Conservation (phyloP, 2,329 filamentous ascomycete genomes). For the Colletotrichum incanum region DNA sequence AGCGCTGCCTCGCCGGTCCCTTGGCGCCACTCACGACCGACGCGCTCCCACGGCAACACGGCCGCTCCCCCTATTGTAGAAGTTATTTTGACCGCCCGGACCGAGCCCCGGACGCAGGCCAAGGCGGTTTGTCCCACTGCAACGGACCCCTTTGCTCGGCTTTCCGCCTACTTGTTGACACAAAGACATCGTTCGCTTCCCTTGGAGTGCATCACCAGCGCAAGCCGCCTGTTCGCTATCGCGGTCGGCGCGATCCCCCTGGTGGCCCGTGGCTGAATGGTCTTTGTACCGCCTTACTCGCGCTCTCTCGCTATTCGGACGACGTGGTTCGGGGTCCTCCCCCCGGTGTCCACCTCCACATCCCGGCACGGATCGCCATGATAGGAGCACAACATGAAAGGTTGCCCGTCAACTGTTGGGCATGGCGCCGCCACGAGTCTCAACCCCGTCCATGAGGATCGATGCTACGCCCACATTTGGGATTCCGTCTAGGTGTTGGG, state of each 20-base stretch:
- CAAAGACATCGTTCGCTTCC: constrained; percentile 20
- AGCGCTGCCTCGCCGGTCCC: constrained; percentile 6
- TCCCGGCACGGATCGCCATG: constrained; percentile 30
- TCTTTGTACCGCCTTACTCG: constrained; percentile 4
- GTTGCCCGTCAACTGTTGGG: constrained; percentile 25
- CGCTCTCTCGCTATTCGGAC: constrained; percentile 35
- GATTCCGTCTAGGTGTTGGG: constrained; percentile 9
- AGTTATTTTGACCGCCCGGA: constrained; percentile 28
- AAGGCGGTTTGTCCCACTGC: constrained; percentile 38
- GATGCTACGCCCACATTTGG: constrained; percentile 23
- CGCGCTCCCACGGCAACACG: constrained; percentile 1
- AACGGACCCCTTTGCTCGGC: constrained; percentile 32
- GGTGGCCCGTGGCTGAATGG: constrained; percentile 11
- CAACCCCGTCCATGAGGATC: constrained; percentile 23
- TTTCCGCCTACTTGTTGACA: not conserved
- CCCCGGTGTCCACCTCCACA: constrained; percentile 6
- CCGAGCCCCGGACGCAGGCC: constrained; percentile 35
- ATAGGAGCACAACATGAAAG: constrained; percentile 2
- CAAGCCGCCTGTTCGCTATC: constrained; percentile 24
- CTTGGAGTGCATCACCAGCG: not conserved
- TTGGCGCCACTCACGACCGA: constrained; percentile 27
- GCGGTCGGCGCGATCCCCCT: constrained; percentile 20
- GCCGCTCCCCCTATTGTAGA: not conserved
- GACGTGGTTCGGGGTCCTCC: constrained; percentile 7
- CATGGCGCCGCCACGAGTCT: constrained; percentile 38